These are phyloP conservation scores for Aspergillus sclerotiicarbonarius DNA, from an alignment of 495 filamentous ascomycete genomes.

Conservation along the genomic window DNA sequence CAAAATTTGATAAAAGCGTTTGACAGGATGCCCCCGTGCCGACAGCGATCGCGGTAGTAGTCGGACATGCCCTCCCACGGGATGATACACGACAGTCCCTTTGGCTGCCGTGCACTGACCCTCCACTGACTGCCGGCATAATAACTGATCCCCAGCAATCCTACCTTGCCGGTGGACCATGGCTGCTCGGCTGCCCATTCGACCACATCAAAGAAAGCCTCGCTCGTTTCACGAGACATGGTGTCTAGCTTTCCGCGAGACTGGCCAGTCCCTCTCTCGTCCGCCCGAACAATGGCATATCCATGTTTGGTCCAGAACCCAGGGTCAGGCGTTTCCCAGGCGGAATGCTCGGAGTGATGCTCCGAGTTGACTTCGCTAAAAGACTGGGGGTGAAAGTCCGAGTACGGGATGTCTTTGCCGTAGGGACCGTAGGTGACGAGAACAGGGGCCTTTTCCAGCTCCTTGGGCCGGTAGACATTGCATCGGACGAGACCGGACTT, in stretches of 20 bases:
- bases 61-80: constrained; percentile 72
- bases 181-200: constrained; percentile 61
- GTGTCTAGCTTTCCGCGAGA: constrained; percentile 58
- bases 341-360: constrained; percentile 51
- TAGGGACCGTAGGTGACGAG: constrained; percentile 55
- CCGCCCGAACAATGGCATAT: constrained; percentile 59
- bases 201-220: constrained; percentile 61
- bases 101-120: constrained; percentile 58
- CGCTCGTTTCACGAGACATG: constrained; percentile 57
- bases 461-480: constrained; percentile 43
- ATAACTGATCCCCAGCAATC: constrained; percentile 60
- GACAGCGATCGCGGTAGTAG: constrained; percentile 60
- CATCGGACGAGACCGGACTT: constrained; percentile 36
- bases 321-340: constrained; percentile 65
- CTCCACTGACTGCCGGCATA: constrained; percentile 65
- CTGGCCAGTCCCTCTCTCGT: constrained; percentile 59
- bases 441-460: constrained; percentile 28
- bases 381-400: constrained; percentile 38
- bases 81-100: constrained; percentile 57
- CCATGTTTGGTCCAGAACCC: constrained; percentile 60
- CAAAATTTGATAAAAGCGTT: constrained; percentile 62
- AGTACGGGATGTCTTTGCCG: constrained; percentile 54
- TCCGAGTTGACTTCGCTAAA: constrained; percentile 51
- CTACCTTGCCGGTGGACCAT: constrained; percentile 63
- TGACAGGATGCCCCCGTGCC: constrained; percentile 65